These are phyloP conservation scores for Arabidopsis hybrid DNA, from an alignment of 441 rosid species.

Conservation along the genomic window DNA sequence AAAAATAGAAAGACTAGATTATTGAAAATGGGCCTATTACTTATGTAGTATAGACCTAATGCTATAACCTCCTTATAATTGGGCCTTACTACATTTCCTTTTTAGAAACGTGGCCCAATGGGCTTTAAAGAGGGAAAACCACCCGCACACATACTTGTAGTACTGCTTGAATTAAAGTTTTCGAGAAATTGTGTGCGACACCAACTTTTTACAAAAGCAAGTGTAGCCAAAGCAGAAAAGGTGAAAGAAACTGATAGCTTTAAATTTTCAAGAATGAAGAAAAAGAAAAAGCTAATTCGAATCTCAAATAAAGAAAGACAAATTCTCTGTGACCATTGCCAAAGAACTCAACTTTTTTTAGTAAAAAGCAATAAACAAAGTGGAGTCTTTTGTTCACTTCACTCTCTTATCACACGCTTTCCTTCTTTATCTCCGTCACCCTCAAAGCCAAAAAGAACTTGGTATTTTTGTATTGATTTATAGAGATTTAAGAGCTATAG, in stretches of 20 bases:
- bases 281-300: conserved; percentile 41
- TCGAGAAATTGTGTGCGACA: conserved; percentile 14
- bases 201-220: conserved; percentile 41
- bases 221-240: conserved; percentile 42
- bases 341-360: conserved; percentile 11
- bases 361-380: conserved; percentile 29
- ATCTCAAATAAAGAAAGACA: conserved; percentile 39
- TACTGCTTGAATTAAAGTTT: conserved; percentile 35
- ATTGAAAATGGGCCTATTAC: not conserved
- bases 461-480: not conserved
- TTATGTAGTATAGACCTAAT: not conserved
- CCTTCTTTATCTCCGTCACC: conserved; percentile 34
- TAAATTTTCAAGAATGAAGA: conserved; percentile 44
- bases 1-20: not conserved
- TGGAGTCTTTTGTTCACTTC: conserved; percentile 22
- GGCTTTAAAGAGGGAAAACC: not conserved
- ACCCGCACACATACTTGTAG: not conserved
- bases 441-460: conserved; percentile 12
- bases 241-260: conserved; percentile 43
- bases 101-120: not conserved
- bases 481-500: conserved; percentile 27
- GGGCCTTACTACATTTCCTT: not conserved
- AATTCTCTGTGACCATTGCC: conserved; percentile 34
- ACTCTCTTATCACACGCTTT: conserved; percentile 35
- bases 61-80: not conserved